Conservation (phyloP, 2,329 filamentous ascomycete species). For the Xylaria sp. region DNA sequence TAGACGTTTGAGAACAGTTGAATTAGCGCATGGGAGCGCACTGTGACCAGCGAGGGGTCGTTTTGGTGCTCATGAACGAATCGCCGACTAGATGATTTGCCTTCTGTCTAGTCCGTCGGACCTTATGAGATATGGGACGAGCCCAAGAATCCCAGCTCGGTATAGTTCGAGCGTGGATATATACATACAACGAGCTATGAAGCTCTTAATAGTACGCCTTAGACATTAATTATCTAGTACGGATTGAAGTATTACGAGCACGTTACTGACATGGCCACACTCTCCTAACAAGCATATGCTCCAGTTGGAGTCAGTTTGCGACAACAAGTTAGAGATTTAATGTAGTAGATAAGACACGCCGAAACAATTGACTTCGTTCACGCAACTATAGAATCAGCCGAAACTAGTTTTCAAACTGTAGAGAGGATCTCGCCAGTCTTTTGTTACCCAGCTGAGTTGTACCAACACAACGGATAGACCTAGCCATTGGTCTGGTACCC, state of each 20-base stretch:
- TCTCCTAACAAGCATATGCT: background rate
- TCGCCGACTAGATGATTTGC: conserved; percentile 1
- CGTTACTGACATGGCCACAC: background rate
- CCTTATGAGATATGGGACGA: conserved; percentile 33
- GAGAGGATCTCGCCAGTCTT: no score
- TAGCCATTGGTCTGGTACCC: no score
- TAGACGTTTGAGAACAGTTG: conserved; percentile 3
- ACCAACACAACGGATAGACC: no score
- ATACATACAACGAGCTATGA: conserved; percentile 23
- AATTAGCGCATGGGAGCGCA: conserved; percentile 15
- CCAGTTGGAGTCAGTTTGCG: background rate
- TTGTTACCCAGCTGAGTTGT: no score
- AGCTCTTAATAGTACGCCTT: conserved; percentile 27
- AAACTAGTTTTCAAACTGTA: no score
- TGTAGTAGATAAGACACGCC: no score
- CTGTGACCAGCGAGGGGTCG: background rate
- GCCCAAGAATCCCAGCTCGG: conserved; percentile 13
- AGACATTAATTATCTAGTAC: conserved; percentile 27
- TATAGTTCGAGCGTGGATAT: conserved; percentile 12
- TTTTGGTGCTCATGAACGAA: conserved; percentile 16
- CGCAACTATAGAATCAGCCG: no score
- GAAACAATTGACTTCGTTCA: no score
- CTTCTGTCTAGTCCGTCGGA: conserved; percentile 10
- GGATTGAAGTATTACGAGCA: background rate
- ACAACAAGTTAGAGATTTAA: no score